Base-by-base conservation (phyloP, 1,139 yeast genomes). In the Williopsis jadinii region DNA sequence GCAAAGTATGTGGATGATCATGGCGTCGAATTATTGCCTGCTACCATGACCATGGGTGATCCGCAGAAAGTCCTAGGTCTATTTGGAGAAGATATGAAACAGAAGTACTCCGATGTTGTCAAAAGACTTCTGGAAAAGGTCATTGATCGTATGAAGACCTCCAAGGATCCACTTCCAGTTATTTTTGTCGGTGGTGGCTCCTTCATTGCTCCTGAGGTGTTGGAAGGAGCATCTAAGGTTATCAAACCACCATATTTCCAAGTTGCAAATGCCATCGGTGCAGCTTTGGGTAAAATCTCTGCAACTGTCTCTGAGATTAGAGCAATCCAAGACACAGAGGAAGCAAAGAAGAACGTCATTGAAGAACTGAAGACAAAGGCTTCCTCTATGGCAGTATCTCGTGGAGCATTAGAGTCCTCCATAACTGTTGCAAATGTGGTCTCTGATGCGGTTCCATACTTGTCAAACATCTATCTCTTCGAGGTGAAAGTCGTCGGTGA, bases 211-310 rank as follows among this genome's bases (percentile, higher is more conserved):
- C 71, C 71, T 3, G 35, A 44, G 10, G 48, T 52, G 26, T 43
- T 68, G 9, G 55, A 56, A n/a, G 71, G 71, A n/a, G 70, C 69
- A 4, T 61, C 67, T 2, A 53, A 55, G 32, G 70, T 68, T 3
- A 43, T 63, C 24, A 50, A 62, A 27, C 71, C 71, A 3, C 63
- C 63, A 15, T 67, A 40, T 43, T 64, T 52, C 47, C 62, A 60
- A 28, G 68, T 68, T 34, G 71, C 71, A n/a, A 67, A 67, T 53
- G 72, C 72, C 12, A 66, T 67, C 40, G 73, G 73, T 36, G 71
- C 73, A 12, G 71, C 72, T 64, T 46, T 67, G 50, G 69, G 69
- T n/a, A 66, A 66, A 41, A 49, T 68, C 10, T 61, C 69, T 4
- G 59, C 59, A 3, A 47, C 48, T 10, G 37, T 56, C 6, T 55